These are phyloP conservation scores for Didymella sp. DNA, from an alignment of 2,329 filamentous ascomycete species.

Conservation along the genomic window DNA sequence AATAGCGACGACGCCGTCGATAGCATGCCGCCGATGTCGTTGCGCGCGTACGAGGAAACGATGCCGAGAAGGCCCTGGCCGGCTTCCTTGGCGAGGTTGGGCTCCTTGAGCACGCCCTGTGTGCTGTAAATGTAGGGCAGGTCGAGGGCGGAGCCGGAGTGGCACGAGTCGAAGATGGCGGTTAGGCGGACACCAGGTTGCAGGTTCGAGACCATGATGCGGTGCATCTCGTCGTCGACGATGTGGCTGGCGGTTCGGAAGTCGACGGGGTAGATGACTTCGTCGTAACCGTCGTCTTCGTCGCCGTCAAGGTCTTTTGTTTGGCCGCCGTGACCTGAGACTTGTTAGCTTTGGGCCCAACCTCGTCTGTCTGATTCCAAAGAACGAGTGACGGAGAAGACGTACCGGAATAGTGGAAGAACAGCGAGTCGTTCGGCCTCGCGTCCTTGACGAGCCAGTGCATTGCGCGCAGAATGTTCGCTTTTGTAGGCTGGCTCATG, in stretches of 20 bases:
- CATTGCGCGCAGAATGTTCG: slow-evolving; percentile 94
- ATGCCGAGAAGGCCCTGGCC: slow-evolving; percentile 74
- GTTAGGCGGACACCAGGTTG: slow-evolving; percentile 83
- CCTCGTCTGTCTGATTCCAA: background rate
- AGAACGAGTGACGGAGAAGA: slow-evolving; percentile 1
- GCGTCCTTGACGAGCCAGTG: slow-evolving; percentile 98
- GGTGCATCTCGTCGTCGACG: slow-evolving; percentile 83
- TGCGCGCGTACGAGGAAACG: slow-evolving; percentile 79
- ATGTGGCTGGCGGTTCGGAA: slow-evolving; percentile 81
- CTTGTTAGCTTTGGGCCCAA: background rate
- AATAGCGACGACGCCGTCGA: slow-evolving; percentile 81
- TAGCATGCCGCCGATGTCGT: slow-evolving; percentile 83
- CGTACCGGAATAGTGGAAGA: slow-evolving; percentile 95
- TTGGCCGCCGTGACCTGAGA: slow-evolving; percentile 76
- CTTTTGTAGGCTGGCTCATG: slow-evolving; percentile 96
- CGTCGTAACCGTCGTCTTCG: slow-evolving; percentile 81
- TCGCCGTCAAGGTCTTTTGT: slow-evolving; percentile 80
- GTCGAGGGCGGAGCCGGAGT: slow-evolving; percentile 79
- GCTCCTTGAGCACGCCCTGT: slow-evolving; percentile 80
- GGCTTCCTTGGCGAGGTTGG: slow-evolving; percentile 80
- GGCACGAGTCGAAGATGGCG: slow-evolving; percentile 82
- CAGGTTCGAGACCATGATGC: slow-evolving; percentile 78
- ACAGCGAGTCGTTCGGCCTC: slow-evolving; percentile 88
- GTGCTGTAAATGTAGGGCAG: slow-evolving; percentile 82
- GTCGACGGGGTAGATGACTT: slow-evolving; percentile 84